Evolutionary conservation across 169 alveolate genomes (phyloP).

Genomic region (Plasmodium chabaudi): DNA sequence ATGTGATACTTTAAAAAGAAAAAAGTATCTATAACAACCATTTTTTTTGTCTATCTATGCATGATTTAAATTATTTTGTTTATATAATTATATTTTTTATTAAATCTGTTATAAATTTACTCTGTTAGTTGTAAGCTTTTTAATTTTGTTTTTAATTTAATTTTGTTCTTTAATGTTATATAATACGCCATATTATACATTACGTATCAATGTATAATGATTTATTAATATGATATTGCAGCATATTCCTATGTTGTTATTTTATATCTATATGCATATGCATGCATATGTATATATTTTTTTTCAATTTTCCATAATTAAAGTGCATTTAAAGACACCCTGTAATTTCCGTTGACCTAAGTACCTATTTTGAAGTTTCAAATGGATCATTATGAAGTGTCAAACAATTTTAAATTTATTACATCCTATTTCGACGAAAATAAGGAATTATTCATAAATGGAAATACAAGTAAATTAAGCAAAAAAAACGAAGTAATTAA

Average conservation of each 20-base stretch:
- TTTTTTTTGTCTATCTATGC: neutral
- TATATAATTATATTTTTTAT: too few species aligned
- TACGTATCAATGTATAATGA: too few species aligned
- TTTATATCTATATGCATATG: neutral
- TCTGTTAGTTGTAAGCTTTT: too few species aligned
- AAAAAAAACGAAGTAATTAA: slow-evolving; percentile 18
- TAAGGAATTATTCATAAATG: neutral
- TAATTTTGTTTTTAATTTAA: too few species aligned
- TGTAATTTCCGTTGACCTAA: neutral
- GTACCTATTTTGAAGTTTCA: neutral
- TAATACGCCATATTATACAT: too few species aligned
- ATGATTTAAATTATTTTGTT: too few species aligned
- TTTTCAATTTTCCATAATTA: neutral
- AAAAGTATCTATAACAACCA: neutral
- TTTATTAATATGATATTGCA: too few species aligned
- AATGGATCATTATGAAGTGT: slow-evolving; percentile 59
- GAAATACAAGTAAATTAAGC: neutral
- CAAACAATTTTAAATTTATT: slow-evolving; percentile 11
- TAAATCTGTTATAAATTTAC: too few species aligned
- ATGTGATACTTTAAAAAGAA: too few species aligned
- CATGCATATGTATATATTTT: neutral
- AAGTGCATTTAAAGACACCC: neutral
- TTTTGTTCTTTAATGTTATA: too few species aligned
- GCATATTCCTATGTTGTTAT: neutral
- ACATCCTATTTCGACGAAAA: slow-evolving; percentile 33